Base-by-base conservation (phyloP, 2,329 filamentous ascomycete genomes). In the Fusarium sp. region DNA sequence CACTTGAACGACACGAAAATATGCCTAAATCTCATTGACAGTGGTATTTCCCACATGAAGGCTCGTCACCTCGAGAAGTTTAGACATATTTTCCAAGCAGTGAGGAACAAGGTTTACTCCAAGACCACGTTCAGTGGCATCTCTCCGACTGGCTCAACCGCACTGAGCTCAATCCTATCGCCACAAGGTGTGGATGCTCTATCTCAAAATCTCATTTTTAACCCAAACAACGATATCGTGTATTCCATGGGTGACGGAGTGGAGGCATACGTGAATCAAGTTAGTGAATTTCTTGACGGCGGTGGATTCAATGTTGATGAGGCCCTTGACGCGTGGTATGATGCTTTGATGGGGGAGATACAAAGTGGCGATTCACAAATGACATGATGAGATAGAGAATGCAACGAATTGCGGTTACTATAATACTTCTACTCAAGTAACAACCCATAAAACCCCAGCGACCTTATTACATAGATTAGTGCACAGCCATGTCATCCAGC, bases 311-410 rank as follows among this genome's bases (percentile, higher is more conserved):
- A 50, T 17, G 23, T 50, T 13, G 57, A 60, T 4, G 57, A 60
- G 14, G 54, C 57, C 14, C 57, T 60, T 11, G 57, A 60, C 23
- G 44, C 57, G 0, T 60, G 57, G 57, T 60, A 60, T 0, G 57
- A 51, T 27, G 44, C 54, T 4, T 9, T 60, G 17, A 51, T 60
- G 57, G 57, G 57, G 0, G 57, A 59, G 2, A 33, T 60, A 32
- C 53, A 60, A 2, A 60, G 20, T 6, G 19, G 33, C 0, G 30
- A 55, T 13, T 7, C 49, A 1, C 53, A 43, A n/a, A 56, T 56
- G 46, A 35, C 14, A 33, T 47, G 19, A 44, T 33, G 14, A 25
- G 25, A 25, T 25, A 25, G 7, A 25, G 23, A 25, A 25, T 7
- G 23, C 23, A 7, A 25, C 23, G 23, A 7, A 25, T 25, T 25